Conservation (phyloP, 2,329 filamentous ascomycete genomes). For the Zarea fungicola region DNA sequence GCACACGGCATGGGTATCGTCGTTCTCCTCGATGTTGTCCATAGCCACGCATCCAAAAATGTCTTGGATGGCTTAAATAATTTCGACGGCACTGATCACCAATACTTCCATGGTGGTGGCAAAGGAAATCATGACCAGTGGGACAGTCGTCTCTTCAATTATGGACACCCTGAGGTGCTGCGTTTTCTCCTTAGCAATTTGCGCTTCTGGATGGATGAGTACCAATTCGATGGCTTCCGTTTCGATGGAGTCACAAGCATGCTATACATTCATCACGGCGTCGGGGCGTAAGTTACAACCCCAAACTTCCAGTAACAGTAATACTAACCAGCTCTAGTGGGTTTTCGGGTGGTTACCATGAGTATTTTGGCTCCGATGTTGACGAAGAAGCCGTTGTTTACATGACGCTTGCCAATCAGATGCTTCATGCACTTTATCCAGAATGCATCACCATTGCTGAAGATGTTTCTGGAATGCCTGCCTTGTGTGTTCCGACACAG, state of each 20-base stretch:
- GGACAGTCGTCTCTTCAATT: constrained; percentile 97
- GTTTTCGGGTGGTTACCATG: constrained; percentile 96
- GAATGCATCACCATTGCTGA: constrained; percentile 88
- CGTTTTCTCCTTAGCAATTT: constrained; percentile 95
- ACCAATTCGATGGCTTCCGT: constrained; percentile 91
- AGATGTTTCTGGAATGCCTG: constrained; percentile 97
- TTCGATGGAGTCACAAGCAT: constrained; percentile 99
- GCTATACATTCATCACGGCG: constrained; percentile 93
- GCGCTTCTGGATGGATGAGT: constrained; percentile 99
- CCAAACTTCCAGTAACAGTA: not conserved
- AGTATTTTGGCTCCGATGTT: constrained; percentile 86
- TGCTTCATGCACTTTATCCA: constrained; percentile 88
- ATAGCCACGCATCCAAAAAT: constrained; percentile 98
- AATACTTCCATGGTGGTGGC: constrained; percentile 86
- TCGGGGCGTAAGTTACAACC: constrained; percentile 72
- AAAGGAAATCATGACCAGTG: constrained; percentile 88
- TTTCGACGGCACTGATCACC: constrained; percentile 91
- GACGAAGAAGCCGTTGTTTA: constrained; percentile 94
- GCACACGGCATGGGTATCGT: constrained; percentile 87
- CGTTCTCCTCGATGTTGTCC: constrained; percentile 90
- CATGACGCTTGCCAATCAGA: constrained; percentile 92
- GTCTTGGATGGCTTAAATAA: constrained; percentile 91
- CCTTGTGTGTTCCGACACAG: constrained; percentile 79
- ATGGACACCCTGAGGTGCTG: constrained; percentile 87
- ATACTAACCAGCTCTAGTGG: constrained; percentile 53